Conservation (phyloP, 2,329 filamentous ascomycete species). For the Chaetomium sp. region DNA sequence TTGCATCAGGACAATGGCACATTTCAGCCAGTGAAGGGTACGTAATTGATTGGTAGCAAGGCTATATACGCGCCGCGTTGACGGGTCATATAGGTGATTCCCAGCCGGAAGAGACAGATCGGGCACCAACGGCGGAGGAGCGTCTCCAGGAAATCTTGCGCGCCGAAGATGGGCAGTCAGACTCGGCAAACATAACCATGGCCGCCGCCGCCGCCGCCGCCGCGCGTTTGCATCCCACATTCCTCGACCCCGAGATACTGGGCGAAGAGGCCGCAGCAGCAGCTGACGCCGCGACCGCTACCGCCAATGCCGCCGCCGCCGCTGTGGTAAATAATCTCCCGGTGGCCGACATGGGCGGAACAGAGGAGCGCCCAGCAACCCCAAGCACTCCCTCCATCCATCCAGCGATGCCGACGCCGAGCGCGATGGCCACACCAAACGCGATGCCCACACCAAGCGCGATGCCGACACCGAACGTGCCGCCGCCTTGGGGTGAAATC, state of each 20-base stretch:
- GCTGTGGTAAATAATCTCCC: constrained; percentile 28
- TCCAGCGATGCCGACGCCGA: constrained; percentile 24
- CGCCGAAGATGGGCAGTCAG: constrained; percentile 42
- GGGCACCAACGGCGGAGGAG: constrained; percentile 51
- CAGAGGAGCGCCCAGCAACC: constrained; percentile 18
- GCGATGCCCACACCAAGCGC: constrained; percentile 24
- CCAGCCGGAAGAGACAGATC: constrained; percentile 28
- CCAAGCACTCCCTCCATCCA: constrained; percentile 8
- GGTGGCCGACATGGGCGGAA: constrained; percentile 27
- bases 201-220: constrained; percentile 60
- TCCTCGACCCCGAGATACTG: constrained; percentile 53
- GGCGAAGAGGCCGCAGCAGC: constrained; percentile 35
- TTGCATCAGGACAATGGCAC: constrained; percentile 49
- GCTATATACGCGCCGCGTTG: neutral
- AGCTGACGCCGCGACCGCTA: constrained; percentile 31
- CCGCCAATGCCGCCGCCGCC: constrained; percentile 28
- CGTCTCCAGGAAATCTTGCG: constrained; percentile 52
- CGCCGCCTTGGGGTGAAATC: constrained; percentile 57
- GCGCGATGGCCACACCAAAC: constrained; percentile 5
- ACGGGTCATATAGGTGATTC: constrained; percentile 24
- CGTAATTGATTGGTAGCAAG: constrained; percentile 21
- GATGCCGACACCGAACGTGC: constrained; percentile 18
- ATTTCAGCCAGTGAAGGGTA: constrained; percentile 44
- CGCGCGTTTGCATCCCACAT: constrained; percentile 56
- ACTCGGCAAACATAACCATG: constrained; percentile 56